phyloP scores from a whole-genome alignment of 2,329 filamentous ascomycete genomes.

The Dactylella cylindrospora region DNA sequence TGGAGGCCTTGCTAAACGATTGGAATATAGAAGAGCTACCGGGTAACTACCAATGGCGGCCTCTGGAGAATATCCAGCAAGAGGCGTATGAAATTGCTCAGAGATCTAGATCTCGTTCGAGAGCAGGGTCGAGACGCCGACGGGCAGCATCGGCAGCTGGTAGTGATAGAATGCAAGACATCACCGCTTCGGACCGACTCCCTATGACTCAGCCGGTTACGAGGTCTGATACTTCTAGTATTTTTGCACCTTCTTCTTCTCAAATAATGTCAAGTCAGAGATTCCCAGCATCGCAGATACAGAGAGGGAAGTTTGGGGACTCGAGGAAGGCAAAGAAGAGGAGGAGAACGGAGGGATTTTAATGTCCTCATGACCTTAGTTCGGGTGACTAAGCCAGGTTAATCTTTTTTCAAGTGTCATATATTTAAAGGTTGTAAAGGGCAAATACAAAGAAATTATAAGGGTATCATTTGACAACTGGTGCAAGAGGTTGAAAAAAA shows the following conservation, averaged over 20 bases:
- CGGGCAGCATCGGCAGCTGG: neutral
- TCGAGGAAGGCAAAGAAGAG: slow-evolving; percentile 49
- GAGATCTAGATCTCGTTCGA: slow-evolving; percentile 6
- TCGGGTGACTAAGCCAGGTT: too few species aligned
- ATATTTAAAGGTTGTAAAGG: too few species aligned
- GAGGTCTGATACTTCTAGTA: slow-evolving; percentile 4
- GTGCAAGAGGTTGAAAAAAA: too few species aligned
- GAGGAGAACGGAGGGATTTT: slow-evolving; percentile 32
- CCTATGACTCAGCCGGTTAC: slow-evolving; percentile 20
- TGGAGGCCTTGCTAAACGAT: slow-evolving; percentile 19
- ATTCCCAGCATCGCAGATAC: slow-evolving; percentile 25
- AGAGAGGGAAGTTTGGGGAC: slow-evolving; percentile 47
- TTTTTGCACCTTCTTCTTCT: slow-evolving; percentile 1
- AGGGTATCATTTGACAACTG: too few species aligned
- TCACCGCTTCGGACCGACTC: neutral
- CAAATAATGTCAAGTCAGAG: slow-evolving; percentile 15
- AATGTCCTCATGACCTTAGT: too few species aligned
- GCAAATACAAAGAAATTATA: too few species aligned
- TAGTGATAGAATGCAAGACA: neutral
- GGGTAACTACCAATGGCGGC: slow-evolving; percentile 30
- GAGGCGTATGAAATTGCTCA: neutral
- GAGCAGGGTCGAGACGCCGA: slow-evolving; percentile 1
- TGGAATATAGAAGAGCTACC: slow-evolving; percentile 15
- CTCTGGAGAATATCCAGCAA: slow-evolving; percentile 8
- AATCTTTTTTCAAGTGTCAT: too few species aligned